These are phyloP conservation scores for Tetrapisispora namnaoensis DNA, from an alignment of 805 yeast genomes.

Conservation along the genomic window DNA sequence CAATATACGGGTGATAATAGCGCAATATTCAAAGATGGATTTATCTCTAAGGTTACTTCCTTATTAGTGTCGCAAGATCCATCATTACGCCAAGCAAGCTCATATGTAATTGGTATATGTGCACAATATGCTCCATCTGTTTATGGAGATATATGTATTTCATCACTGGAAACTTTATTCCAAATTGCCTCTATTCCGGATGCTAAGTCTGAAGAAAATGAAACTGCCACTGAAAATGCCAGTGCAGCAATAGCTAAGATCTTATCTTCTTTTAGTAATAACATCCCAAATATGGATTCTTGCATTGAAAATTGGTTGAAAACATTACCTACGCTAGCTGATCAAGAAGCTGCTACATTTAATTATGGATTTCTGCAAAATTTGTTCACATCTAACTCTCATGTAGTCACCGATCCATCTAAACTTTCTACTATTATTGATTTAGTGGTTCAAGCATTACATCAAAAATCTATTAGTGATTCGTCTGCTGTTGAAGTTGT, in stretches of 20 bases:
- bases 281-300: slow-evolving; percentile 51
- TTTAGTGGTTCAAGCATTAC: slow-evolving; percentile 62
- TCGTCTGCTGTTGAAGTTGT: slow-evolving; percentile 60
- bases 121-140: slow-evolving; percentile 69
- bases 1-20: slow-evolving; percentile 71
- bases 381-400: slow-evolving; percentile 58
- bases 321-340: slow-evolving; percentile 72
- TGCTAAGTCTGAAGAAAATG: slow-evolving; percentile 74
- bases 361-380: slow-evolving; percentile 68
- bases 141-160: slow-evolving; percentile 53
- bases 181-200: slow-evolving; percentile 68
- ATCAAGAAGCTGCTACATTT: slow-evolving; percentile 81
- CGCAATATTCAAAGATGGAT: slow-evolving; percentile 51
- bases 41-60: slow-evolving; percentile 54
- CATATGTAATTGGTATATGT: slow-evolving; percentile 74
- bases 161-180: slow-evolving; percentile 66
- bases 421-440: slow-evolving; percentile 57
- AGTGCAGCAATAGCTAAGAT: slow-evolving; percentile 78
- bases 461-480: slow-evolving; percentile 58
- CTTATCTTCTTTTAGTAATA: slow-evolving; percentile 50
- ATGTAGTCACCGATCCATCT: slow-evolving; percentile 37
- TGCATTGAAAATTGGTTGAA: slow-evolving; percentile 69
- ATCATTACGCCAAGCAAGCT: slow-evolving; percentile 76
- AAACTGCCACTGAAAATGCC: slow-evolving; percentile 81
- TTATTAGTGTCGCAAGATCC: slow-evolving; percentile 58